phyloP scores from a whole-genome alignment of 2,329 filamentous ascomycete genomes.

The Seiridium unicorne region DNA sequence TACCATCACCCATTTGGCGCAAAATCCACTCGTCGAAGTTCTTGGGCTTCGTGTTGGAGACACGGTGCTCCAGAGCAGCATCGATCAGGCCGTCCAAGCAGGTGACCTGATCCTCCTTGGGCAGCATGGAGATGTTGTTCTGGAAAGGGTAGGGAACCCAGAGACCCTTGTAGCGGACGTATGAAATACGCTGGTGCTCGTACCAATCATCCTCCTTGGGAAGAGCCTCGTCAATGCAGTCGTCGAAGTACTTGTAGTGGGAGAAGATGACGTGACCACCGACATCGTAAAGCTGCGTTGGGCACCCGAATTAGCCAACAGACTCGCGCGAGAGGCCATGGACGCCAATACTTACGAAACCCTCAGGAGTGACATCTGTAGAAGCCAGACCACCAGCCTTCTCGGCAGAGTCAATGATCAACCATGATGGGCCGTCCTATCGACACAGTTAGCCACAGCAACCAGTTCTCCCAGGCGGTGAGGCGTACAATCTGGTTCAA shows the following conservation, averaged over 20 bases:
- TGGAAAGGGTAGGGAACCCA: constrained; percentile 99
- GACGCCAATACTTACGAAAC: constrained; percentile 72
- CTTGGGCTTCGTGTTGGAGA: constrained; percentile 87
- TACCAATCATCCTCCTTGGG: constrained; percentile 95
- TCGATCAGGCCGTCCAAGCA: constrained; percentile 97
- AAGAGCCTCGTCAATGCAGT: constrained; percentile 95
- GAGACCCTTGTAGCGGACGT: constrained; percentile 91
- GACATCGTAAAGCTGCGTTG: constrained; percentile 86
- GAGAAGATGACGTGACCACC: constrained; percentile 98
- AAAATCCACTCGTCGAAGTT: constrained; percentile 99
- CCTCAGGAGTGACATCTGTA: constrained; percentile 91
- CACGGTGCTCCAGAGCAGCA: constrained; percentile 81
- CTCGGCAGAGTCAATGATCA: constrained; percentile 91
- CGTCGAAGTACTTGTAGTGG: constrained; percentile 99
- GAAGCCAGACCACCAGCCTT: constrained; percentile 93
- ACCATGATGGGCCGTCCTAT: constrained; percentile 88
- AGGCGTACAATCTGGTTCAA: constrained; percentile 86
- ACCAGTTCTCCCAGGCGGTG: constrained; percentile 26
- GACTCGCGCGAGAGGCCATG: neutral
- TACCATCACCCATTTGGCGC: constrained; percentile 82
- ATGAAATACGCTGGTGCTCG: constrained; percentile 96
- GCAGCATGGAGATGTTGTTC: constrained; percentile 98
- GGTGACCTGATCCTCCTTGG: constrained; percentile 93
- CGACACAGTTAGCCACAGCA: constrained; percentile 20
- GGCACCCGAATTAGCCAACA: neutral